phyloP scores from a whole-genome alignment of 148 eudicot species.

The Amaranthus cruentus region DNA sequence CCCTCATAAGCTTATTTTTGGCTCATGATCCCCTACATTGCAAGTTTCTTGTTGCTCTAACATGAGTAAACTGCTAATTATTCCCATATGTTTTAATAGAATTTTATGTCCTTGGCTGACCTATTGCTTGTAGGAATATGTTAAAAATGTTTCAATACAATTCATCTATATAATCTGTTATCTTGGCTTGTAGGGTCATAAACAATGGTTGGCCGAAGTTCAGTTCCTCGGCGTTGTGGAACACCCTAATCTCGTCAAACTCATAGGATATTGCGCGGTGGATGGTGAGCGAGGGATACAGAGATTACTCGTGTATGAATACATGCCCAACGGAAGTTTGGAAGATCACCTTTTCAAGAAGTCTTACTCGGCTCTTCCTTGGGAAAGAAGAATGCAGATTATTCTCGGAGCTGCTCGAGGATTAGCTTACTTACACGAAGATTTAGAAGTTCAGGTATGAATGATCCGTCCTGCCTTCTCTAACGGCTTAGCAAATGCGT shows the following conservation, averaged over 20 bases:
- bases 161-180: neutral
- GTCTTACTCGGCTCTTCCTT: conserved; percentile 46
- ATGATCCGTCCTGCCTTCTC: neutral
- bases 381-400: conserved; percentile 68
- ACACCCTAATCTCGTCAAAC: conserved; percentile 79
- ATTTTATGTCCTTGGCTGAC: no score
- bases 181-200: conserved; percentile 57
- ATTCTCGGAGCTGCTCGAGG: conserved; percentile 86
- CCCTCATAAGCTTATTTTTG: neutral
- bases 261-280: conserved; percentile 70
- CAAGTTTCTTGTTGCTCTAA: neutral
- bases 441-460: conserved; percentile 66
- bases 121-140: no score
- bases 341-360: conserved; percentile 82
- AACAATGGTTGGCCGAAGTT: conserved; percentile 90
- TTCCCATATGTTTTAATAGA: no score
- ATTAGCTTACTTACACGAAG: conserved; percentile 80
- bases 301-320: conserved; percentile 77
- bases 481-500: neutral
- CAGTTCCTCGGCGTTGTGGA: conserved; percentile 84
- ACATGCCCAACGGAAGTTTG: conserved; percentile 69
- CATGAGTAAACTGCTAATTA: no score
- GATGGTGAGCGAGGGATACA: conserved; percentile 86
- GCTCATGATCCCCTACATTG: neutral
- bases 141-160: neutral